phyloP scores from a whole-genome alignment of 352 stramenopile species.

The Phytophthora quininea region DNA sequence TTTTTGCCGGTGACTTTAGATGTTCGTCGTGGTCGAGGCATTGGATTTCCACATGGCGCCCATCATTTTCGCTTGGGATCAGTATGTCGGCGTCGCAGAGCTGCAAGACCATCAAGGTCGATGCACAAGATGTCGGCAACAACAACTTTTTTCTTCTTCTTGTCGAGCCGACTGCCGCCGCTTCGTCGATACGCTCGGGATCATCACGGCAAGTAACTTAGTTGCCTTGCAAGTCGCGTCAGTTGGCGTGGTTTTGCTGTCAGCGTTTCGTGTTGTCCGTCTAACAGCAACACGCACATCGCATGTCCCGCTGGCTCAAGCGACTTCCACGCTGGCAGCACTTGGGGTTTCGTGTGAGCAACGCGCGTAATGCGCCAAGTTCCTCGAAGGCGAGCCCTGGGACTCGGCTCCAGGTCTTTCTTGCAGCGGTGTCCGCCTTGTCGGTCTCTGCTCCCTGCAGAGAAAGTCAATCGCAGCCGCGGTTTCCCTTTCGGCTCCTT shows the following conservation, averaged over 20 bases:
- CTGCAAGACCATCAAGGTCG: background rate
- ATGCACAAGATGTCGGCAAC: background rate
- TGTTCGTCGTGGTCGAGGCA: too few relatives aligned
- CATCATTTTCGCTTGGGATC: conserved; percentile 6
- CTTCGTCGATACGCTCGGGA: background rate
- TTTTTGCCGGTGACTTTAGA: too few relatives aligned
- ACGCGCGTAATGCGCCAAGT: background rate
- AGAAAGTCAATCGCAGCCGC: background rate
- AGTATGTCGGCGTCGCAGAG: background rate
- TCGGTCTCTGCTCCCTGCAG: background rate
- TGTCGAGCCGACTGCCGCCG: background rate
- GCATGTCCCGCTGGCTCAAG: background rate
- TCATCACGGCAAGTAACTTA: background rate
- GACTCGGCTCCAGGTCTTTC: background rate
- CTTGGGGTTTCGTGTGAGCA: background rate
- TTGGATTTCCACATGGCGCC: background rate
- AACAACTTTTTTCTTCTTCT: background rate
- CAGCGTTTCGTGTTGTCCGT: background rate
- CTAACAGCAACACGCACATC: background rate
- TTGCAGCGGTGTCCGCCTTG: background rate
- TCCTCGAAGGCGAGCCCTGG: background rate
- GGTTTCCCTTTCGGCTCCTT: background rate
- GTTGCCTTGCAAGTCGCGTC: background rate
- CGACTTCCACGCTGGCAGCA: too few relatives aligned
- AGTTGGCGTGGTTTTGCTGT: background rate